Evolutionary conservation across 2,329 filamentous ascomycete genomes (phyloP).

Genomic region (Pyrenochaeta sp.): DNA sequence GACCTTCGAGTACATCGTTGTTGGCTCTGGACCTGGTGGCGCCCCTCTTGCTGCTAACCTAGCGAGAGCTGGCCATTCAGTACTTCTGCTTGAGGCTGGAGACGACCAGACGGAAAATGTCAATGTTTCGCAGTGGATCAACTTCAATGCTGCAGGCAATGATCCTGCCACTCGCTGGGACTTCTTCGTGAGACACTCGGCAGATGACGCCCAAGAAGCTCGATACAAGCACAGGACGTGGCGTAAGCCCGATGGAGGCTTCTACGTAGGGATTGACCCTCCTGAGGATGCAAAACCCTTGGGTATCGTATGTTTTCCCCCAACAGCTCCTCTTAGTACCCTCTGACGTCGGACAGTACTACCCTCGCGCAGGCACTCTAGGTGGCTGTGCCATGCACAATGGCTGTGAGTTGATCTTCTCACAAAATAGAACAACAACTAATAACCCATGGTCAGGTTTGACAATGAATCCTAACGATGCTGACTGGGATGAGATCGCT

Average conservation of each 20-base stretch:
- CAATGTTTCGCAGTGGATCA: constrained; percentile 59
- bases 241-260: constrained; percentile 58
- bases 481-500: constrained; percentile 67
- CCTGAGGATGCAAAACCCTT: constrained; percentile 60
- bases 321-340: background rate
- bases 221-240: constrained; percentile 67
- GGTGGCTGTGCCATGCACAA: constrained; percentile 70
- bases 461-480: constrained; percentile 63
- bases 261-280: constrained; percentile 63
- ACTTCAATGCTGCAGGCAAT: constrained; percentile 64
- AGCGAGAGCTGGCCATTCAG: constrained; percentile 60
- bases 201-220: constrained; percentile 60
- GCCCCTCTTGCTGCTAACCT: constrained; percentile 26
- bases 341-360: constrained; percentile 46
- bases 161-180: constrained; percentile 66
- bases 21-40: constrained; percentile 50
- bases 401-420: constrained; percentile 52
- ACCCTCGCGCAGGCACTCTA: constrained; percentile 65
- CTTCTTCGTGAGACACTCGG: constrained; percentile 69
- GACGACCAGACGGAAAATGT: constrained; percentile 61
- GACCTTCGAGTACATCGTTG: constrained; percentile 67
- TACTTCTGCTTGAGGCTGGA: constrained; percentile 66
- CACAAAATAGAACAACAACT: background rate
- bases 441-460: constrained; percentile 4
- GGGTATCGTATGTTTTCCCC: constrained; percentile 54